These are phyloP conservation scores for Nannochloropsis granulata DNA, from an alignment of 108 stramenopile genomes.

Conservation along the genomic window DNA sequence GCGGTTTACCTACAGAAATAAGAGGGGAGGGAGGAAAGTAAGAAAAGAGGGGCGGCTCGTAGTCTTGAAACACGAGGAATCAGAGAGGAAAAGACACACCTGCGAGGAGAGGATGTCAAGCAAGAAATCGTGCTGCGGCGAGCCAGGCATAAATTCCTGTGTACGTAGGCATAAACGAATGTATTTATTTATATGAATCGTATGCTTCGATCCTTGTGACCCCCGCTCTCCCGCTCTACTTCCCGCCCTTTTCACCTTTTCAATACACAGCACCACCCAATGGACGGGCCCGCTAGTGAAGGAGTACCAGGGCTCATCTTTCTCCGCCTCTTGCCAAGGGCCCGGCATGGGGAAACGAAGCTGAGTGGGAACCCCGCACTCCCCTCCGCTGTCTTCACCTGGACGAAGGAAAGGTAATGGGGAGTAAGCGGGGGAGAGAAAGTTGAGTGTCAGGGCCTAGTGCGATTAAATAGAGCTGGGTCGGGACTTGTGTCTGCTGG, in stretches of 20 bases:
- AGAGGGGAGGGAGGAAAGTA: too few relatives aligned
- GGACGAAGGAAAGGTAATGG: neutral
- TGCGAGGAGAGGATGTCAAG: too few relatives aligned
- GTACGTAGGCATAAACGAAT: too few relatives aligned
- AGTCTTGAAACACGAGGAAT: too few relatives aligned
- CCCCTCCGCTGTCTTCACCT: constrained; percentile 29
- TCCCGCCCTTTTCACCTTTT: constrained; percentile 9
- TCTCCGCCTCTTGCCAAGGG: neutral
- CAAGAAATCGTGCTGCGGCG: too few relatives aligned
- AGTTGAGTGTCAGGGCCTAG: neutral
- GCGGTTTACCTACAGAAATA: too few relatives aligned
- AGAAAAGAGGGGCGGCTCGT: neutral
- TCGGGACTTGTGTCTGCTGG: neutral
- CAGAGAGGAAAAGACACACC: too few relatives aligned
- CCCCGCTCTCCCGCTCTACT: neutral
- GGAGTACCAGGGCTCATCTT: constrained; percentile 30
- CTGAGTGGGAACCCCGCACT: constrained; percentile 32
- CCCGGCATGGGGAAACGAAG: constrained; percentile 34
- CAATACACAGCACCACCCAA: constrained; percentile 32
- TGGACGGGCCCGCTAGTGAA: constrained; percentile 31
- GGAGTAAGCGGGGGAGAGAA: neutral
- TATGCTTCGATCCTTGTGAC: neutral
- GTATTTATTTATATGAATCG: too few relatives aligned
- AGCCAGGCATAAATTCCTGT: too few relatives aligned
- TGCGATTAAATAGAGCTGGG: neutral